Evolutionary conservation across 257 asterid species (phyloP).

Genomic region (Coffea canephora): DNA sequence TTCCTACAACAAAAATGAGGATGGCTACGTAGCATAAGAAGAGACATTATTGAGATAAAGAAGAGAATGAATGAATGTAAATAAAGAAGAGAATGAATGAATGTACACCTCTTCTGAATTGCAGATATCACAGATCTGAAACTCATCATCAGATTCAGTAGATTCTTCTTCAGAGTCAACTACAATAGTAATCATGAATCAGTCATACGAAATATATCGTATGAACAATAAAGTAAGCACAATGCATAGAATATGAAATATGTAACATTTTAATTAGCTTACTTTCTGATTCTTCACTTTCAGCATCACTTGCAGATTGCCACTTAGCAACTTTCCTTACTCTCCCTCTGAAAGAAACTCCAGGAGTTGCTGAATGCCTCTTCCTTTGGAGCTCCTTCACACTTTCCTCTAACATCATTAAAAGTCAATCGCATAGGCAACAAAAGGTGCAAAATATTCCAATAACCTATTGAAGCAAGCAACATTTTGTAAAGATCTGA

Average conservation of each 20-base stretch:
- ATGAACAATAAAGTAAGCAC: not conserved
- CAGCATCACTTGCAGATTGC: constrained; percentile 72
- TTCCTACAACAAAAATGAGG: constrained; percentile 53
- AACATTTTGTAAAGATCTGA: not conserved
- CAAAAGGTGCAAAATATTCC: constrained; percentile 25
- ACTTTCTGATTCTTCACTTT: constrained; percentile 89
- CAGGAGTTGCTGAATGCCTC: constrained; percentile 81
- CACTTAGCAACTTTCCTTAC: constrained; percentile 75
- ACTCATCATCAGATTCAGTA: constrained; percentile 83
- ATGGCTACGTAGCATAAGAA: constrained; percentile 7
- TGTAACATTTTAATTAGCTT: constrained; percentile 21
- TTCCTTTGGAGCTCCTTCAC: constrained; percentile 85
- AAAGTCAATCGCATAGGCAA: constrained; percentile 24
- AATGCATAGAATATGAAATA: not conserved
- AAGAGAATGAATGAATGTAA: too few relatives aligned
- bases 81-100: too few relatives aligned
- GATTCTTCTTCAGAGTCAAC: constrained; percentile 68
- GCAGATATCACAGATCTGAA: constrained; percentile 90
- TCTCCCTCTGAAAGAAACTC: constrained; percentile 78
- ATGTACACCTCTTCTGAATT: constrained; percentile 74
- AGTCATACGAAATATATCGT: not conserved
- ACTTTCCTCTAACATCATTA: constrained; percentile 62
- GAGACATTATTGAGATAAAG: not conserved
- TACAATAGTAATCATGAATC: constrained; percentile 37
- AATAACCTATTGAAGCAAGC: not conserved